Evolutionary conservation across 352 stramenopile genomes (phyloP).

Genomic region (Stramenopiles sp.): DNA sequence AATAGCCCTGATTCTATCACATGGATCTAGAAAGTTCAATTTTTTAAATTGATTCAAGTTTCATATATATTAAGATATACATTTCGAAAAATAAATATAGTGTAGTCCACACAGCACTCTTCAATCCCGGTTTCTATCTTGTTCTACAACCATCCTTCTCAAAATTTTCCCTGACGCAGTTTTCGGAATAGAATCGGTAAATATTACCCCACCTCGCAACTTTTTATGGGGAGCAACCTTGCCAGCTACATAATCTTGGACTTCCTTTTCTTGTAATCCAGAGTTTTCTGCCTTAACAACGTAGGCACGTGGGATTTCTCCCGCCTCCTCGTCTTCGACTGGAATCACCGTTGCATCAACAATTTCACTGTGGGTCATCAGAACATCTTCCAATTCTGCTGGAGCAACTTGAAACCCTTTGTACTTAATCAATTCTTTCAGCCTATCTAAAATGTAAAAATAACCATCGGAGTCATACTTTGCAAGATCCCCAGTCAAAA

Average conservation of each 20-base stretch:
- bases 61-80: too few species aligned
- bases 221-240: slow-evolving; percentile 62
- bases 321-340: slow-evolving; percentile 39
- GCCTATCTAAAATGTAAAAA: slow-evolving; percentile 67
- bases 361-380: slow-evolving; percentile 46
- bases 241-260: slow-evolving; percentile 51
- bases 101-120: too few species aligned
- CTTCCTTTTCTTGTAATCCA: slow-evolving; percentile 38
- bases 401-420: slow-evolving; percentile 70
- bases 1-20: too few species aligned
- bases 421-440: slow-evolving; percentile 84
- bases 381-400: slow-evolving; percentile 63
- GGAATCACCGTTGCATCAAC: slow-evolving; percentile 52
- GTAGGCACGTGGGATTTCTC: slow-evolving; percentile 68
- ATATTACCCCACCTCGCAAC: slow-evolving; percentile 52
- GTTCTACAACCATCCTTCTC: slow-evolving; percentile 45
- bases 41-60: too few species aligned
- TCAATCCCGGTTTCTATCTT: too few species aligned
- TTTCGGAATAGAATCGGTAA: slow-evolving; percentile 62
- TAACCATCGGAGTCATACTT: slow-evolving; percentile 67
- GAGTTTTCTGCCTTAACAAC: slow-evolving; percentile 39
- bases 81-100: too few species aligned
- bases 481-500: slow-evolving; percentile 64
- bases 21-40: too few species aligned
- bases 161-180: slow-evolving; percentile 61